Evolutionary conservation across 129 eudicot species (phyloP).

Genomic region (Arctium lappa): DNA sequence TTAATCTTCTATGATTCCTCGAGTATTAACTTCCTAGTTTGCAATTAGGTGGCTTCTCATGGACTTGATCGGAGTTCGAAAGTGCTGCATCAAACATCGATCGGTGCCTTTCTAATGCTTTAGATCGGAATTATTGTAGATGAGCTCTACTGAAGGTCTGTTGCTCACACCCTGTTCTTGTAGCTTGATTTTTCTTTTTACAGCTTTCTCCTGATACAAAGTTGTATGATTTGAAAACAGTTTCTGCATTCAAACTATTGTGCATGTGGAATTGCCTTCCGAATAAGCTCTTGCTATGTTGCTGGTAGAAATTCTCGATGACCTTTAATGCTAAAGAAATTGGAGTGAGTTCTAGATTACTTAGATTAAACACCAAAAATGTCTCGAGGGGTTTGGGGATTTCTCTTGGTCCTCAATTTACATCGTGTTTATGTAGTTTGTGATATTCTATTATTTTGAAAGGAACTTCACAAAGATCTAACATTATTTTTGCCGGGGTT

Average conservation of each 20-base stretch:
- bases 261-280: neutral
- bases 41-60: conserved; percentile 86
- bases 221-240: neutral
- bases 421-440: no score
- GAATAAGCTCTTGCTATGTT: neutral
- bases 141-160: conserved; percentile 34
- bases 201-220: neutral
- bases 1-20: neutral
- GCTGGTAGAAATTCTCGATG: neutral
- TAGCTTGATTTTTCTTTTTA: neutral
- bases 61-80: conserved; percentile 92
- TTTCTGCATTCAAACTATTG: neutral
- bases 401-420: no score
- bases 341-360: neutral
- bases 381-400: no score
- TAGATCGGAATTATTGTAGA: conserved; percentile 35
- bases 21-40: neutral
- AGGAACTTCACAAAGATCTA: no score
- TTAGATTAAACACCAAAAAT: no score
- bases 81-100: conserved; percentile 87
- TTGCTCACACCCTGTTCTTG: conserved; percentile 2
- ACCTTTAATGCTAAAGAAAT: neutral
- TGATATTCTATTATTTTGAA: no score
- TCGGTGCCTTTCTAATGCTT: conserved; percentile 72
- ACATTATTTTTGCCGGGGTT: no score